A percentile compares a stretch with the other conserved stretches of the same genome.
Evolutionary conservation across 2,329 filamentous ascomycete species (phyloP).

Genomic region (Penicillium sp.): DNA sequence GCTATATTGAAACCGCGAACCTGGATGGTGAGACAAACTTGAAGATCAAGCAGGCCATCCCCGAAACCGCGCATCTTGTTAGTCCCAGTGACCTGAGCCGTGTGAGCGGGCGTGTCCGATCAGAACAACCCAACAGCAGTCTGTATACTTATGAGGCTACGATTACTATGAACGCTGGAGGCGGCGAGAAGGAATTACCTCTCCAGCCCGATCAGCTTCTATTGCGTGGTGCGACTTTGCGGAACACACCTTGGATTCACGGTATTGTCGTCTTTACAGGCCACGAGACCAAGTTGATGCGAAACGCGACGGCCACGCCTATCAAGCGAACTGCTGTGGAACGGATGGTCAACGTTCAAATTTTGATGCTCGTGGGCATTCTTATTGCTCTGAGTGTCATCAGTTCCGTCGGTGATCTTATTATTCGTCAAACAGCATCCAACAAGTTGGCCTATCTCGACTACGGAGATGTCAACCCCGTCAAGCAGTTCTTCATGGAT

Average conservation of each 20-base stretch:
- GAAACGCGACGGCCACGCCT: slow-evolving; percentile 92
- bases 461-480: slow-evolving; percentile 64
- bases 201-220: slow-evolving; percentile 90
- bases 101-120: slow-evolving; percentile 80
- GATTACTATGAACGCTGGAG: slow-evolving; percentile 82
- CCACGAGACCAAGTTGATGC: slow-evolving; percentile 98
- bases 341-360: slow-evolving; percentile 87
- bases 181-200: slow-evolving; percentile 88
- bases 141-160: slow-evolving; percentile 98
- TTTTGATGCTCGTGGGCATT: slow-evolving; percentile 83
- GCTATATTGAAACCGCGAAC: slow-evolving; percentile 98
- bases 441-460: slow-evolving; percentile 69
- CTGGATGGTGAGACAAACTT: slow-evolving; percentile 96
- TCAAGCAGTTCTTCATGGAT: slow-evolving; percentile 83
- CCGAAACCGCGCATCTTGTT: slow-evolving; percentile 85
- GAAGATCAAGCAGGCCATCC: slow-evolving; percentile 96
- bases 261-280: slow-evolving; percentile 95
- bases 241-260: slow-evolving; percentile 97
- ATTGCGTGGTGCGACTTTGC: slow-evolving; percentile 84
- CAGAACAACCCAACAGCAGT: slow-evolving; percentile 97
- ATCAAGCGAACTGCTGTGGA: slow-evolving; percentile 98
- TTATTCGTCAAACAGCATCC: slow-evolving; percentile 66
- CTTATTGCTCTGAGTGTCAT: slow-evolving; percentile 81
- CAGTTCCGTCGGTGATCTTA: slow-evolving; percentile 85
- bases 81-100: slow-evolving; percentile 82